Evolutionary conservation across 1,284 basidiomycete species (phyloP), one percentile per base, ranked within the genome.

Genomic region (Cryptococcus sp.): DNA sequence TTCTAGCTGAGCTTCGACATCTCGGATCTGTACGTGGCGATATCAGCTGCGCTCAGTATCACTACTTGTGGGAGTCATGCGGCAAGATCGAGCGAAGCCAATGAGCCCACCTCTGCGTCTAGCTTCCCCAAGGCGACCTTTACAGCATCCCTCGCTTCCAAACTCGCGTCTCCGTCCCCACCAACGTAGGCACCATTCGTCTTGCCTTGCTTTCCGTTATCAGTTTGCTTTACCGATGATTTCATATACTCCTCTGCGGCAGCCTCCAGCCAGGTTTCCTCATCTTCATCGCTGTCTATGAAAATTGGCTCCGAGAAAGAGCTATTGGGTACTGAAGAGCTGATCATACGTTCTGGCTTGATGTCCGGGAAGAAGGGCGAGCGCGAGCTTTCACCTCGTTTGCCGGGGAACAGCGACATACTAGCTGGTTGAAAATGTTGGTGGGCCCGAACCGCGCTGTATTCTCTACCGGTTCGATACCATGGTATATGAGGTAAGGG

Each of bases 31-130:
- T 8, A 29, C 22, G 5, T n/a, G n/a, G n/a, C 10, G 26, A 17
- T 20, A 23, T 44, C 41, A 44, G 41, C 41, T 6, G 13, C 2
- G 47, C 44, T 29, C 26, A 37, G 43, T 29, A 41, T 23, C 37
- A 45, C 19, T 13, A 44, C 54, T 22, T 39, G 19, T 13, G 23
- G 6, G 37, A 48, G 23, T 17, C 23, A 25, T 22, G 46, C 22
- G 46, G 26, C 23, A 5, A 19, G n/a, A 29, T 10, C 29, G 26
- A 23, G 20, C 3, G 1, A 6, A 19, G 20, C 41, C 17, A 53
- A 15, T 16, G 5, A 26, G 52, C 68, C 59, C 43, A 73, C 74
- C 61, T 76, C 74, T 10, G 55, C 43, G 49, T 74, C 76, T 4
- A 76, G 55, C 52, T 69, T 64, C 3, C 61, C 45, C 34, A 78